Percentiles rank a stretch among this genome's conserved stretches.
These are phyloP conservation scores for Lasiodiplodia sp. DNA, from an alignment of 2,329 filamentous ascomycete genomes.

Conservation along the genomic window DNA sequence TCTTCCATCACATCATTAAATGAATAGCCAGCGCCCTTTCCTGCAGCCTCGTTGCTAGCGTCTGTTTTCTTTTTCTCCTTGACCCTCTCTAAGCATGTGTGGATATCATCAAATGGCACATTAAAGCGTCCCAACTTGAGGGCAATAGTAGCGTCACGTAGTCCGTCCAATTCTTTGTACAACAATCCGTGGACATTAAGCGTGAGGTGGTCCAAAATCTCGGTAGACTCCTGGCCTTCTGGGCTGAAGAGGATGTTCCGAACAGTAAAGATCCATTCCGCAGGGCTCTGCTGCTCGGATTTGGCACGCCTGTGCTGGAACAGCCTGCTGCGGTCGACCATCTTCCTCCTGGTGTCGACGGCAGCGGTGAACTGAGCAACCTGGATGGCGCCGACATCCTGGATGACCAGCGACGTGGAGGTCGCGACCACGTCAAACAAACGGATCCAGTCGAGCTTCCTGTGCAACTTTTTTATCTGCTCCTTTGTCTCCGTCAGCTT, in stretches of 20 bases:
- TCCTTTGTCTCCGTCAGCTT: conserved; percentile 81
- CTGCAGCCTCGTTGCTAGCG: conserved; percentile 35
- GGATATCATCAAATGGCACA: conserved; percentile 87
- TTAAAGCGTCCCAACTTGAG: conserved; percentile 91
- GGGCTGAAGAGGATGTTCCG: conserved; percentile 89
- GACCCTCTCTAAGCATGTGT: conserved; percentile 66
- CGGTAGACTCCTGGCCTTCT: conserved; percentile 82
- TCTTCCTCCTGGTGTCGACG: conserved; percentile 90
- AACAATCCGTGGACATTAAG: conserved; percentile 92
- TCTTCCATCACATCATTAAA: conserved; percentile 79
- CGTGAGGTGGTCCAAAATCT: conserved; percentile 85
- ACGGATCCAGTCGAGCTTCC: conserved; percentile 85
- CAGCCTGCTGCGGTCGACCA: conserved; percentile 86
- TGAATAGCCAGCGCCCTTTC: conserved; percentile 63
- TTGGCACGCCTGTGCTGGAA: conserved; percentile 70
- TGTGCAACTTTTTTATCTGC: conserved; percentile 82
- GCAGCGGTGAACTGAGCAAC: conserved; percentile 84
- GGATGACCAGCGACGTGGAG: conserved; percentile 77
- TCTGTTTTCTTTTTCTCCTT: conserved; percentile 51
- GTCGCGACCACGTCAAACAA: conserved; percentile 88
- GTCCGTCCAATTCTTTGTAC: conserved; percentile 82
- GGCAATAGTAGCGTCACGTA: conserved; percentile 88
- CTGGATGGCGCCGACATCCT: conserved; percentile 84
- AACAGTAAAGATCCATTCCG: conserved; percentile 91
- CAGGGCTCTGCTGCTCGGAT: conserved; percentile 72